phyloP scores from a whole-genome alignment of 345 rosid species.

The Leavenworthia alabamica region DNA sequence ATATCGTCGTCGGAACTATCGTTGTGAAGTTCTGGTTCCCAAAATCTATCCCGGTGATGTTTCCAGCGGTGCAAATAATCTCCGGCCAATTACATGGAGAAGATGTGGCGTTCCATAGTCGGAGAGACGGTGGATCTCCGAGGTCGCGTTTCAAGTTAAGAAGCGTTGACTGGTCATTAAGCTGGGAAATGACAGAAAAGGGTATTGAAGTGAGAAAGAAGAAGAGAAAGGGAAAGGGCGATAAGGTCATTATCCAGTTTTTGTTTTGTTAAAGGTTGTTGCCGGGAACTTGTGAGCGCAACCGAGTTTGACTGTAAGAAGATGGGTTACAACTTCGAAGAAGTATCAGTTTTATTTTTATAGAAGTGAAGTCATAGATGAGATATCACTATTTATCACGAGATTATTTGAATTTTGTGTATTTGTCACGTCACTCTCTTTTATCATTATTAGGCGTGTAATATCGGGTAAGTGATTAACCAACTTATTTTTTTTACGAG shows the following conservation, averaged over 20 bases:
- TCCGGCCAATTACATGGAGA: slow-evolving; percentile 62
- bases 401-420: background rate
- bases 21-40: slow-evolving; percentile 29
- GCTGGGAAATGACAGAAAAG: slow-evolving; percentile 43
- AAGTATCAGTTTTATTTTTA: background rate
- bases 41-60: slow-evolving; percentile 45
- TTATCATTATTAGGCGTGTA: background rate
- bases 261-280: slow-evolving; percentile 7
- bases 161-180: slow-evolving; percentile 44
- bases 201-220: slow-evolving; percentile 37
- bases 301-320: background rate
- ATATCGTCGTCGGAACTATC: slow-evolving; percentile 46
- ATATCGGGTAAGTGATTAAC: too few species aligned
- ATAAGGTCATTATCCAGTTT: slow-evolving; percentile 29
- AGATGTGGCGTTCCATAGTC: slow-evolving; percentile 51
- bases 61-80: slow-evolving; percentile 39
- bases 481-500: too few species aligned
- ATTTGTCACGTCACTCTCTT: background rate
- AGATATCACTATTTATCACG: too few species aligned
- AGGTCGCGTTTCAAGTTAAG: slow-evolving; percentile 45
- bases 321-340: background rate
- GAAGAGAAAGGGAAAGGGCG: background rate
- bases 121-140: slow-evolving; percentile 53
- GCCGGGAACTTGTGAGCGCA: slow-evolving; percentile 26
- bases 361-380: background rate